Base-by-base conservation (phyloP, 345 rosid species). In the Populus deltoides region DNA sequence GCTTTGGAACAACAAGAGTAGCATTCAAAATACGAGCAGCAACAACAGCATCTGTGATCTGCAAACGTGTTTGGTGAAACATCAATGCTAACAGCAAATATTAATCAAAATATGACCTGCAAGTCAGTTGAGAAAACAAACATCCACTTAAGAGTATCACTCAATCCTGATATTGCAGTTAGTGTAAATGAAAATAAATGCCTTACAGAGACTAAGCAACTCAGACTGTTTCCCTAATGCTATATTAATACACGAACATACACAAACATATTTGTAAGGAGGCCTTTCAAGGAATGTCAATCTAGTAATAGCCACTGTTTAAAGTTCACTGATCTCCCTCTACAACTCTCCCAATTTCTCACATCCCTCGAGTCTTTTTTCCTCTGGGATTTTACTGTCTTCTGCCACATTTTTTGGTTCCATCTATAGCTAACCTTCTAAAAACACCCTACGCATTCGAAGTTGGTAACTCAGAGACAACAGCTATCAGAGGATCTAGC, bases 21-120 rank as follows among this genome's bases (percentile, higher is more conserved):
- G 99, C 98, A 82, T 97, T 97, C 69, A 97, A 80, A 82, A 97
- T 92, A 9, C 97, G 92, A 13, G 99, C 97, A 82, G 98, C 99
- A 84, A 90, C 99, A 86, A 92, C 98, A 83, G 99, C 94, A 90
- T 97, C 99, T 27, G 91, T 88, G 59, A 97, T 97, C 99, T 97
- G 90, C 71, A 77, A 81, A 82, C 31, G 41, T 51, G 43, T 6
- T 29, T n/a, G 72, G 36, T 70, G 24, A 53, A 74, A 75, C 71
- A 71, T 82, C 71, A 67, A 65, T 57, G 33, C 39, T 69, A 76
- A 68, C 15, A 39, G 6, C 10, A 29, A 70, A 63, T 18, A 47
- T 17, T 68, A 43, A 43, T 38, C 45, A 51, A 22, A 83, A 27
- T 1, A 61, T 47, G 47, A 33, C 10, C 45, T 67, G 17, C 55